phyloP scores from a whole-genome alignment of 495 filamentous ascomycete genomes.

The Melanomma pulvis-pyrius region DNA sequence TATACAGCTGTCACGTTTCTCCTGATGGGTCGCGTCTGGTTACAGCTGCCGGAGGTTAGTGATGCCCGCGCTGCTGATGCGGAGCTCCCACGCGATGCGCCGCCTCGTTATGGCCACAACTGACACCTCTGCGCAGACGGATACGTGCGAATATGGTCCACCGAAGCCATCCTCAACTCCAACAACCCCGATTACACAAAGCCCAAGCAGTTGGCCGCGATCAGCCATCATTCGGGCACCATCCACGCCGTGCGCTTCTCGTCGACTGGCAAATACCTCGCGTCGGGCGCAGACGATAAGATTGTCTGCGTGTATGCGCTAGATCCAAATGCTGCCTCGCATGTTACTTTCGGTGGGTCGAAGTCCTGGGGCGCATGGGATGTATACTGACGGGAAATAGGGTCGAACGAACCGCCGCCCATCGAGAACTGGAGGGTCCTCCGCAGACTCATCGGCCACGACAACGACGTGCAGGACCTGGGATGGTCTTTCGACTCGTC shows the following conservation, averaged over 20 bases:
- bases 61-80: slow-evolving; percentile 3
- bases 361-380: not conserved
- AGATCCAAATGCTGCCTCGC: slow-evolving; percentile 76
- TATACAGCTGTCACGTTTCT: slow-evolving; percentile 96
- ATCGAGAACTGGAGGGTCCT: slow-evolving; percentile 97
- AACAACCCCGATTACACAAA: slow-evolving; percentile 66
- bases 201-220: slow-evolving; percentile 91
- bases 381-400: slow-evolving; percentile 48
- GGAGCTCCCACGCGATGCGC: slow-evolving; percentile 22
- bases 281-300: slow-evolving; percentile 96
- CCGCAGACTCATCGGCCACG: slow-evolving; percentile 89
- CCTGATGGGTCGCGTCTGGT: slow-evolving; percentile 89
- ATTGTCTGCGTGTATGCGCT: slow-evolving; percentile 95
- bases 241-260: slow-evolving; percentile 97
- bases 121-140: slow-evolving; percentile 65
- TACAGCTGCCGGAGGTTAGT: slow-evolving; percentile 86
- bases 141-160: slow-evolving; percentile 96
- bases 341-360: slow-evolving; percentile 72
- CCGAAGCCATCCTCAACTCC: slow-evolving; percentile 84
- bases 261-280: slow-evolving; percentile 87
- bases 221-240: slow-evolving; percentile 97
- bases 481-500: slow-evolving; percentile 97
- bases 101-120: not conserved
- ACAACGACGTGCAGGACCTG: slow-evolving; percentile 98
- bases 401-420: slow-evolving; percentile 86